Evolutionary conservation across 2,329 filamentous ascomycete species (phyloP), one percentile per base, ranked within the genome.

Genomic region (Blastomyces silverae): DNA sequence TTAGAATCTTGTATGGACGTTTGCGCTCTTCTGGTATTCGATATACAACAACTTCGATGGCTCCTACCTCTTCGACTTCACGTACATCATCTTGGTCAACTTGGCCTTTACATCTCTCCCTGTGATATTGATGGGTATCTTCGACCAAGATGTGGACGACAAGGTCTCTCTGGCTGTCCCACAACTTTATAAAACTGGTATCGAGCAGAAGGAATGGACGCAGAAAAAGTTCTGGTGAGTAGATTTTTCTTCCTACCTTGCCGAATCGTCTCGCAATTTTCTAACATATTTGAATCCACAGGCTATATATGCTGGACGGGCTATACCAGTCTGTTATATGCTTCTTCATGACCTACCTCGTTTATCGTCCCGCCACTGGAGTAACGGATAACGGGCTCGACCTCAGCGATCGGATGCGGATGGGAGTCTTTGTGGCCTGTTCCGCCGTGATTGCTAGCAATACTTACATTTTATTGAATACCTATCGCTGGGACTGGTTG

Each of bases 401-500:
- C 69, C 79, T 97, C 34, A 84, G 86, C 66, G 93, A 97, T 71
- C 87, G 91, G 70, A 85, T 87, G 68, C 87, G 92, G 69, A 89
- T 99, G 72, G 94, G 94, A 71, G 85, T 91, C 63, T 95, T 94
- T 75, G 86, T 97, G 70, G 92, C 88, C 2, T 91, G 90, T 65
- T 89, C 90, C 17, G 87, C 91, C 7, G 88, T 99, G 65, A 80
- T 96, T 70, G 88, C 91, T 52, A 95, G 96, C 81, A 99, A 99
- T 77, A 80, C 88, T 66, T 99, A 97, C 80, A 91, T 99, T 70
- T 81, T 99, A 69, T 87, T 97, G 80, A 99, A 99, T 78, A 95
- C 90, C 0, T 97, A 96, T 77, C 87, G 93, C 66, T 99, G 94
- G 94, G 94, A 99, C 76, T 99, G 93, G 93, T 82, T 99, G 72